Base-by-base conservation (phyloP, 805 yeast species). In the Candida piceae region DNA sequence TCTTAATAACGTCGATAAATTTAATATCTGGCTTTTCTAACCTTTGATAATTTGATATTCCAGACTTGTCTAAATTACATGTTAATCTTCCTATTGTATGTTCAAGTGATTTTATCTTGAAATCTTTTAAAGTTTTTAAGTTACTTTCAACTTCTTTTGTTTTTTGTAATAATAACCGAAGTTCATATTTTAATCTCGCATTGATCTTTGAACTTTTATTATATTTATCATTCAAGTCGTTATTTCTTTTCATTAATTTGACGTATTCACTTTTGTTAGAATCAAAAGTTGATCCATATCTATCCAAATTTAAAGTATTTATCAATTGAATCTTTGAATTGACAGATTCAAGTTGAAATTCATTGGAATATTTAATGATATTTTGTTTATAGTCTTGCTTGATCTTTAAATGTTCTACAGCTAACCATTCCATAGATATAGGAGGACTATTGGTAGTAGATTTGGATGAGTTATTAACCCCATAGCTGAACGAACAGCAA, bases 61-160 rank as follows among this genome's bases (percentile, higher is more conserved):
- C 22, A 11, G 22, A 22, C 7, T 18, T 10, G n/a, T 27, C 29
- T 5, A 27, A 7, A 5, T 27, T 27, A n/a, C 11, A 13, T 12
- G 29, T 31, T 35, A 45, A 21, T 16, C 38, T 42, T 4, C 44
- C 31, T 17, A 57, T 44, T 13, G 43, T 44, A 5, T 38, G 29
- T 13, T 50, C 45, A 15, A 60, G 34, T 10, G 52, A 38, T 19
- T 41, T 42, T 31, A 38, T 76, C 67, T 60, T 63, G 46, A 61
- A 57, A 30, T 60, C 62, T 32, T 55, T 45, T 28, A 63, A 38
- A n/a, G 60, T 55, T 31, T 52, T 53, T 26, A 62, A 42, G 31
- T 78, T 69, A 19, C 78, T 79, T 47, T 80, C 84, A 7, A 82
- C 80, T 48, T 84, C 93, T 30, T 74, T 69, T 32, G 84, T 70